These are phyloP conservation scores for Bretschneidera sinensis DNA, from an alignment of 345 rosid genomes.

Conservation along the genomic window DNA sequence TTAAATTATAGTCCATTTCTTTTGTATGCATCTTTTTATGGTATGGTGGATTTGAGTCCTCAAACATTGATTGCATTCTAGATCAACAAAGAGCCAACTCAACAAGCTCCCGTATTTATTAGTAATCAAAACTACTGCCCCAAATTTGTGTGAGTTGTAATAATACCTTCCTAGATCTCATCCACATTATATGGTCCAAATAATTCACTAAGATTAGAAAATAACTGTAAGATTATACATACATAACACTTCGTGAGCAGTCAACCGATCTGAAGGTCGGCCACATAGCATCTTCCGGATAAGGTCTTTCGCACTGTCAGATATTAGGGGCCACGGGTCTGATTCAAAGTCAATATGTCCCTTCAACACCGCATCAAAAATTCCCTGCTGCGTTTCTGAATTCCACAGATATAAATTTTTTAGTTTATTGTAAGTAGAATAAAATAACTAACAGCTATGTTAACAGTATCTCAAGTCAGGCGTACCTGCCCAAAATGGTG, in stretches of 20 bases:
- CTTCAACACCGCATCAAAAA: conserved; percentile 94
- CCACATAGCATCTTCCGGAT: conserved; percentile 80
- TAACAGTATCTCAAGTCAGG: background rate
- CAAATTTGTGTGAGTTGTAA: background rate
- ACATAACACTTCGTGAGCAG: conserved; percentile 97
- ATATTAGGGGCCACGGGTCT: conserved; percentile 95
- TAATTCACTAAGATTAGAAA: background rate
- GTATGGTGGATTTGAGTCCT: too few relatives aligned
- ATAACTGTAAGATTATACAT: conserved; percentile 28
- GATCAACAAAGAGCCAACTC: background rate
- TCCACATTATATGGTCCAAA: background rate
- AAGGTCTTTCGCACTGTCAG: conserved; percentile 85
- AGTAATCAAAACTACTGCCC: background rate
- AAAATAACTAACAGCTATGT: background rate
- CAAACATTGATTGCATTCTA: too few relatives aligned
- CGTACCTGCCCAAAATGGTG: conserved; percentile 99
- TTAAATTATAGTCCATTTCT: background rate
- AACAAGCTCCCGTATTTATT: background rate
- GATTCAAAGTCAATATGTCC: conserved; percentile 90
- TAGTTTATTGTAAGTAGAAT: conserved; percentile 6
- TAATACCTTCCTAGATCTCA: background rate
- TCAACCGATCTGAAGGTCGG: conserved; percentile 68
- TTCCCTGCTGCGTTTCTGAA: conserved; percentile 95
- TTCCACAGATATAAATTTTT: conserved; percentile 15
- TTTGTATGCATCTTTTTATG: background rate